Evolutionary conservation across 208 protist species (phyloP).

Genomic region (Jaenimonas drosophilae): DNA sequence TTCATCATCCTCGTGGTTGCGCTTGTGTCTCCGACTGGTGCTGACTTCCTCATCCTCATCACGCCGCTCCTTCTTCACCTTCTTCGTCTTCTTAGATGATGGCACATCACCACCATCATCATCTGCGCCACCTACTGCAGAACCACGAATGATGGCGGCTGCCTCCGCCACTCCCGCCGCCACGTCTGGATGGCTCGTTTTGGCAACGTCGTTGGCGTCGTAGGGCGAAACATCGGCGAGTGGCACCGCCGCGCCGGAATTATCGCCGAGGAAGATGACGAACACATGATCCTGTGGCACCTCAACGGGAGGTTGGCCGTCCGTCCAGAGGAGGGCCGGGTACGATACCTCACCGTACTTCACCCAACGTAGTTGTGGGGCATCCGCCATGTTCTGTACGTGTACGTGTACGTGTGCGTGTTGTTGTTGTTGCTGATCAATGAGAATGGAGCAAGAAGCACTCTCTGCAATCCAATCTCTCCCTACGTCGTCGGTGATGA

Average conservation of each 20-base stretch:
- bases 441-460: too few relatives aligned
- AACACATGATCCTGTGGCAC: slow-evolving; percentile 27
- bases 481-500: not conserved
- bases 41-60: slow-evolving; percentile 8
- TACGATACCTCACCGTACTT: slow-evolving; percentile 64
- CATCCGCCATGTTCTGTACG: too few relatives aligned
- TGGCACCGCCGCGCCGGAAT: slow-evolving; percentile 46
- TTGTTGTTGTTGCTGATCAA: too few relatives aligned
- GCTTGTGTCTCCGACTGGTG: slow-evolving; percentile 2
- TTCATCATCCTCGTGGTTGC: slow-evolving; percentile 1
- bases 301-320: slow-evolving; percentile 20
- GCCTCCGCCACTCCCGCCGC: slow-evolving; percentile 44
- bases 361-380: slow-evolving; percentile 59
- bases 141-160: slow-evolving; percentile 31
- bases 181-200: slow-evolving; percentile 36
- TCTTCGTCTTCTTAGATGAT: not conserved
- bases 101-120: not conserved
- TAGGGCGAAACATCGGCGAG: slow-evolving; percentile 38
- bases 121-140: not conserved
- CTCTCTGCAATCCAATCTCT: too few relatives aligned
- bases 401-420: too few relatives aligned
- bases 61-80: not conserved
- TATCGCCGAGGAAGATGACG: slow-evolving; percentile 67
- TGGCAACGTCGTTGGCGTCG: slow-evolving; percentile 30
- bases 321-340: slow-evolving; percentile 40